Conservation (phyloP, 75 land plant genomes). For the Isoetes taiwanensis region DNA sequence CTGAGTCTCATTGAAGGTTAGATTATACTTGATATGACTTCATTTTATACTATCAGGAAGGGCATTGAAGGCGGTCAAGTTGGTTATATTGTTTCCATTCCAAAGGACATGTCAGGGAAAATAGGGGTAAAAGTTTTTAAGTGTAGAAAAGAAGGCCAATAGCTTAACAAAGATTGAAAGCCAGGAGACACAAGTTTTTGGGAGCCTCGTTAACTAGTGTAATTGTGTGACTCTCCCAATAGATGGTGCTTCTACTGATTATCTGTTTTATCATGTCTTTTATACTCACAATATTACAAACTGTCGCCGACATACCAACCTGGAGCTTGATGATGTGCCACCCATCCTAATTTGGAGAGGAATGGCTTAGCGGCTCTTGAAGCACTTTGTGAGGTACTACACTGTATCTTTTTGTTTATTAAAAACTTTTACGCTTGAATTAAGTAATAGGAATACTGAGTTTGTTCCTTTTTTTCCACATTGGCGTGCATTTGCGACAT, state of each 20-base stretch:
- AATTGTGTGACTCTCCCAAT: slow-evolving; percentile 13
- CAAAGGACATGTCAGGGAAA: slow-evolving; percentile 16
- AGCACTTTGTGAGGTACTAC: slow-evolving; percentile 25
- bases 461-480: too few relatives aligned
- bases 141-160: slow-evolving; percentile 5
- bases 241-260: background rate
- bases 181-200: slow-evolving; percentile 8
- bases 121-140: slow-evolving; percentile 25
- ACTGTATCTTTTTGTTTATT: too few relatives aligned
- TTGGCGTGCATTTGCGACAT: too few relatives aligned
- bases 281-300: background rate
- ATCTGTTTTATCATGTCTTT: background rate
- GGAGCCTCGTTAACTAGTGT: slow-evolving; percentile 19
- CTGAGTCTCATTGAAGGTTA: slow-evolving; percentile 6
- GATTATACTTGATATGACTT: background rate
- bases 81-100: slow-evolving; percentile 15
- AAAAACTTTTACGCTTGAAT: too few relatives aligned
- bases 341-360: slow-evolving; percentile 9
- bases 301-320: slow-evolving; percentile 14
- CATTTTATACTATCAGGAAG: slow-evolving; percentile 12
- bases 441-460: too few relatives aligned
- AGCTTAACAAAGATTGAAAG: background rate
- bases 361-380: slow-evolving; percentile 27
- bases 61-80: slow-evolving; percentile 19
- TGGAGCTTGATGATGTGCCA: slow-evolving; percentile 22